These are phyloP conservation scores for Candida multigemmis DNA, from an alignment of 805 yeast genomes.

Conservation along the genomic window DNA sequence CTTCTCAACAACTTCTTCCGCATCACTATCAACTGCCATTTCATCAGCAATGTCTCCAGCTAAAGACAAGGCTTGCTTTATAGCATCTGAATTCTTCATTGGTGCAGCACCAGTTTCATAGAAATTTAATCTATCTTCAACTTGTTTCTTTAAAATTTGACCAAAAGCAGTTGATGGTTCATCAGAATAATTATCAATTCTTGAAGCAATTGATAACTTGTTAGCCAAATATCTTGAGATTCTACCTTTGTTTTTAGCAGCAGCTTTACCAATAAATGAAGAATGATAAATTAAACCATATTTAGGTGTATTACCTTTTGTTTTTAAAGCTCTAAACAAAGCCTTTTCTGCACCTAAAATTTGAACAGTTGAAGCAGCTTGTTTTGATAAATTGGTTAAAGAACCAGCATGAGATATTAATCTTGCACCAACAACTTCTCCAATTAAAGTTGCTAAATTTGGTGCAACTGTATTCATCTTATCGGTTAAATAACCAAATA, in stretches of 20 bases:
- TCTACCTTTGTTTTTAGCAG: constrained; percentile 97
- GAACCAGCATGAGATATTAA: constrained; percentile 98
- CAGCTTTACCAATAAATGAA: constrained; percentile 87
- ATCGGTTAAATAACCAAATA: constrained; percentile 81
- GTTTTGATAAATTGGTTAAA: constrained; percentile 89
- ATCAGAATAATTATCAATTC: constrained; percentile 96
- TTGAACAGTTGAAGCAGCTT: constrained; percentile 98
- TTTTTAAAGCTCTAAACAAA: constrained; percentile 88
- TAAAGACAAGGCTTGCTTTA: constrained; percentile 80
- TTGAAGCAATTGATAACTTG: constrained; percentile 97
- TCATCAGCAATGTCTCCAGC: constrained; percentile 39
- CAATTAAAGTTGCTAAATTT: constrained; percentile 90
- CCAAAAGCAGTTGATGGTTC: constrained; percentile 90
- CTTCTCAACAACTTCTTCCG: constrained; percentile 19
- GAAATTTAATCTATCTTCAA: constrained; percentile 93
- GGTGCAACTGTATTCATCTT: constrained; percentile 99
- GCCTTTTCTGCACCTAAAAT: constrained; percentile 97
- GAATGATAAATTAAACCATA: constrained; percentile 95
- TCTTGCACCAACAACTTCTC: constrained; percentile 98
- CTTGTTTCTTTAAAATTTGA: constrained; percentile 86
- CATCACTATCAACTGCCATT: constrained; percentile 22
- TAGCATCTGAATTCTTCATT: constrained; percentile 91
- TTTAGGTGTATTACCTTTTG: constrained; percentile 95
- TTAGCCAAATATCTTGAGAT: constrained; percentile 97
- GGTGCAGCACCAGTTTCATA: constrained; percentile 96